These are phyloP conservation scores for Pistacia vera DNA, from an alignment of 345 rosid species.

Conservation along the genomic window DNA sequence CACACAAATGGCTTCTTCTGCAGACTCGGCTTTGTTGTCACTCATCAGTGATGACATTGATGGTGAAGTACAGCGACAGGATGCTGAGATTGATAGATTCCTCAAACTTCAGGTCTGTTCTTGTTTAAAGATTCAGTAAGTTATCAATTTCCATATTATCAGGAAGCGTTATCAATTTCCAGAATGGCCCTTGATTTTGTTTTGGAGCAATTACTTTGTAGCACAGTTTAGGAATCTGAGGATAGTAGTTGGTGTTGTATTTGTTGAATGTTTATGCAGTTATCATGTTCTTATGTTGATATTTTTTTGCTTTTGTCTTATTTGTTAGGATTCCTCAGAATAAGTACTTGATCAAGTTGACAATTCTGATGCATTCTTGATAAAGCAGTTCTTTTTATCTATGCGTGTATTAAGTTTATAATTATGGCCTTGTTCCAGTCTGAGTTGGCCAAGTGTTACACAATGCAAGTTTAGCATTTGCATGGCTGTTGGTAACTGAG, in stretches of 20 bases:
- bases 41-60: constrained; percentile 68
- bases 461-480: not conserved
- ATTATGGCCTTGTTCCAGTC: not conserved
- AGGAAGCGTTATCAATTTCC: not conserved
- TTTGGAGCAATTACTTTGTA: not conserved
- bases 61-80: constrained; percentile 61
- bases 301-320: not conserved
- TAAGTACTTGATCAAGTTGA: not conserved
- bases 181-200: not conserved
- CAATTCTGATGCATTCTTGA: not conserved
- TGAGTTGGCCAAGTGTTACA: not conserved
- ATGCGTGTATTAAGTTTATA: not conserved
- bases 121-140: constrained; percentile 14
- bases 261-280: not conserved
- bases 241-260: not conserved
- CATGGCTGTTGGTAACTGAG: not conserved
- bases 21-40: constrained; percentile 65
- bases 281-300: not conserved
- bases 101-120: constrained; percentile 70
- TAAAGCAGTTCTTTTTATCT: not conserved
- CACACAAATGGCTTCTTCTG: constrained; percentile 54
- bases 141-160: not conserved
- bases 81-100: constrained; percentile 70
- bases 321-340: not conserved
- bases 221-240: not conserved